Evolutionary conservation across 495 filamentous ascomycete species (phyloP), one percentile per base, ranked within the genome.

Genomic region (Aspergillus avenaceus): DNA sequence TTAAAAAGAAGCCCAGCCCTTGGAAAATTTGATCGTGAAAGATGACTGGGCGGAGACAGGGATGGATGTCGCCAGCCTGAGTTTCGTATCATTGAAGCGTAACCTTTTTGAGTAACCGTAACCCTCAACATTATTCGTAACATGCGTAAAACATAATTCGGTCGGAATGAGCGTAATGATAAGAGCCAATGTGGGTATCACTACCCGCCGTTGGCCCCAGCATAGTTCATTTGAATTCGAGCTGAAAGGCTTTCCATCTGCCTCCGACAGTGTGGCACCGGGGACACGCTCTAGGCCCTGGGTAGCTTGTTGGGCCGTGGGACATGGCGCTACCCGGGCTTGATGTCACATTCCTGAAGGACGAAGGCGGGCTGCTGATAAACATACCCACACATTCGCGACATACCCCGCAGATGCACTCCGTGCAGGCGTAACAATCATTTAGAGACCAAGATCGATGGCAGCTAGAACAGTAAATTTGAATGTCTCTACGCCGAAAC

Each of bases 321-420:
- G 63, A 58, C 47, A 56, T 58, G 27, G 23, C 69, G 72, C 64
- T 65, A 69, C 62, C 64, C 60, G 47, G 61, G 48, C 59, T 71
- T 37, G 59, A 77, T 52, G 63, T 79, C 69, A 64, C 56, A 38
- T 63, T 73, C 28, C 69, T 52, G 56, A 71, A 71, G 1, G 65
- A 66, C 7, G 60, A 48, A 0, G 70, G 69, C 8, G 73, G 72
- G 42, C 70, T 77, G 50, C 70, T 72, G 16, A 89, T 85, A 48
- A 93, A 78, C 54, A 87, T 82, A 53, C 87, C 82, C 14, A 95
- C 88, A 51, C 91, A 96, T 34, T 87, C 86, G 45, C 81, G 84
- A 60, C 91, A 96, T 41, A 96, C 78, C 2, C 91, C 91, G 61
- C 88, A 93, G 43, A 96, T 95, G 63, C 91, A 96, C 62, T 96